These are phyloP conservation scores for Penicillium psychrosexuale DNA, from an alignment of 2,329 filamentous ascomycete species.

Conservation along the genomic window DNA sequence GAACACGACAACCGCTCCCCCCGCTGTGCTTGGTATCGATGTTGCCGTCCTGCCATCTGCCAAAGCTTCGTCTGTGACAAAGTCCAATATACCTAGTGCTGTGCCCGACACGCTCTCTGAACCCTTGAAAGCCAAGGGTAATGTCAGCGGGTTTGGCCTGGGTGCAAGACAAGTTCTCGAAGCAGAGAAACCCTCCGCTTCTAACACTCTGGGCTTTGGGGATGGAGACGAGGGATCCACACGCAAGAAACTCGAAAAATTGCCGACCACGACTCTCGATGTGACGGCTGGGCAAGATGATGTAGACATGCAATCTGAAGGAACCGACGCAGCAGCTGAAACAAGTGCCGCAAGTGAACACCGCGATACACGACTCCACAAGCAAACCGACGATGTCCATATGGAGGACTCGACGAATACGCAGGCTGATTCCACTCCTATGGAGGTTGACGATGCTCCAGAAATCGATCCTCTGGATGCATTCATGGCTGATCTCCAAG, in stretches of 20 bases:
- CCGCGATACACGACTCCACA: conserved; percentile 65
- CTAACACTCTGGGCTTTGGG: conserved; percentile 76
- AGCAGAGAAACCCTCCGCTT: conserved; percentile 62
- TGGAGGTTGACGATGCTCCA: conserved; percentile 45
- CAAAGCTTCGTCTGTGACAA: conserved; percentile 45
- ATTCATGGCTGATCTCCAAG: conserved; percentile 78
- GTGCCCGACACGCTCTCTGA: conserved; percentile 42
- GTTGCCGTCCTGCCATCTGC: conserved; percentile 49
- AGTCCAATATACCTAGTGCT: conserved; percentile 39
- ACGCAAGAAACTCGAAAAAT: conserved; percentile 83
- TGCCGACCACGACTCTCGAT: conserved; percentile 72
- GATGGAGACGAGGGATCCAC: conserved; percentile 88
- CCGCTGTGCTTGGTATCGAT: conserved; percentile 56
- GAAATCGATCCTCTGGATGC: conserved; percentile 90
- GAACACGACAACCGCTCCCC: conserved; percentile 52
- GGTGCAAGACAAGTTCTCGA: conserved; percentile 64
- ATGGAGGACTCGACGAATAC: conserved; percentile 43
- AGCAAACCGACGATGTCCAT: conserved; percentile 47
- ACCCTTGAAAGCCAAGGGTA: conserved; percentile 64
- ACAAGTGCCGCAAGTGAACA: conserved; percentile 81
- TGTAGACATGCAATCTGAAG: conserved; percentile 70
- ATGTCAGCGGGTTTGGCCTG: conserved; percentile 82
- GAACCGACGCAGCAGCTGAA: conserved; percentile 78
- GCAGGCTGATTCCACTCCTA: conserved; percentile 37
- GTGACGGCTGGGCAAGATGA: conserved; percentile 67